Base-by-base conservation (phyloP, 2,329 filamentous ascomycete species). In the Colletotrichum navitas region DNA sequence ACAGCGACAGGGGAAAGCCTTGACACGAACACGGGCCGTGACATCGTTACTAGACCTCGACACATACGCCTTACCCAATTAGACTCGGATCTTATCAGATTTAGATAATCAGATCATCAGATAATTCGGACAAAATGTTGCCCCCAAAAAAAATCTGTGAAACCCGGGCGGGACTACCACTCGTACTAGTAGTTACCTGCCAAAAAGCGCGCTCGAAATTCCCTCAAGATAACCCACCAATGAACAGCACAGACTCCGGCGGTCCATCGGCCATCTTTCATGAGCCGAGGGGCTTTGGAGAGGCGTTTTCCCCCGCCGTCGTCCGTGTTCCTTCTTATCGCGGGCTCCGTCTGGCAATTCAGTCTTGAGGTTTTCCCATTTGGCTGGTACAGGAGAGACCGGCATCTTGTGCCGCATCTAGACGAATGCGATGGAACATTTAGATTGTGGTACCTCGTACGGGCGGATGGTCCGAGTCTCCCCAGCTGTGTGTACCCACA, bases 21-120 rank as follows among this genome's bases (percentile, higher is more conserved):
- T 34, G 60, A 52, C 60, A 63, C 7, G n/a, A 32, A 51, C 60
- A 47, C 47, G 68, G 66, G 69, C 65, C 29, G 59, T 64, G 68
- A 59, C 65, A 71, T 64, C 39, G 54, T 59, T 41, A 54, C 69
- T 55, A 65, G 65, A 26, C 47, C 59, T 62, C 41, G 63, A 64
- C 63, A 34, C 45, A 63, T 64, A 63, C 54, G 69, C 69, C 69
- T 72, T 72, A 72, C 65, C 69, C 68, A 69, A 72, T 64, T 73
- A 29, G 54, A 71, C 64, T 58, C 36, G 49, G 61, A 63, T 61
- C 64, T 71, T 63, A 66, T 73, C 54, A 65, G 74, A 69, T 68
- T 65, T 61, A 68, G 61, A 68, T 69, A 71, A 76, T 76, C 75
- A 74, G 75, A 76, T 76, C 74, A 76, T 73, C 71, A 71, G 71